phyloP scores from a whole-genome alignment of 2,329 filamentous ascomycete species.

The Chaetomiaceae sp. region DNA sequence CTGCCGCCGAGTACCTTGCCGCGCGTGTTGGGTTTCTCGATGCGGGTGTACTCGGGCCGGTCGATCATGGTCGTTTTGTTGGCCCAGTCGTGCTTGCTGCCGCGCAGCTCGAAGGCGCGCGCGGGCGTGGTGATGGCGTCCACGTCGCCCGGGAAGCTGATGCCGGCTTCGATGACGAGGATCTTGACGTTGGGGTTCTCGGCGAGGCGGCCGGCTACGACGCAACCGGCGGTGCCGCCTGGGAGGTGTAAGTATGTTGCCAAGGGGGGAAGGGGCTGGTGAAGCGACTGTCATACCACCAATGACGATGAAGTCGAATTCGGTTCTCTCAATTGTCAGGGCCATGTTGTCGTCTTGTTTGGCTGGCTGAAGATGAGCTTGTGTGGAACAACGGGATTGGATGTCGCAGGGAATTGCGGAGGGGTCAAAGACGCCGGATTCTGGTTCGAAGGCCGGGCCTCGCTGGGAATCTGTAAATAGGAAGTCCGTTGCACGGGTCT shows the following conservation, averaged over 20 bases:
- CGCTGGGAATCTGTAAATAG: no score
- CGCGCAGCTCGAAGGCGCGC: conserved; percentile 1
- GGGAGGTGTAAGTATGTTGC: background rate
- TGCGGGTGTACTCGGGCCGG: conserved; percentile 14
- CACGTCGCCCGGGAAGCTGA: conserved; percentile 26
- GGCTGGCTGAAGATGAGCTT: no score
- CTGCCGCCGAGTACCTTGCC: conserved; percentile 33
- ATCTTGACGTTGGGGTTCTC: conserved; percentile 29
- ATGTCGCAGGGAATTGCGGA: no score
- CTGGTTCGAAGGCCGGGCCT: no score
- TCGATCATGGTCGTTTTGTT: conserved; percentile 30
- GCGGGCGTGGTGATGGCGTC: conserved; percentile 1
- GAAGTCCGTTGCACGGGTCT: no score
- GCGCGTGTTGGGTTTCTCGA: conserved; percentile 13
- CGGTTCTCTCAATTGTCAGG: background rate
- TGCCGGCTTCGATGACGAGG: conserved; percentile 35
- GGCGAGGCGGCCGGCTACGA: conserved; percentile 29
- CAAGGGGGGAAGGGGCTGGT: background rate
- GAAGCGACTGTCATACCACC: background rate
- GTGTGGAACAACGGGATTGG: no score
- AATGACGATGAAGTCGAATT: conserved; percentile 4
- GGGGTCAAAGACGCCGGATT: no score
- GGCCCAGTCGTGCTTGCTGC: conserved; percentile 7
- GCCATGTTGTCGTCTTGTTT: background rate
- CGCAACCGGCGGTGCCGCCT: conserved; percentile 34